These are phyloP conservation scores for Adansonia digitata DNA, from an alignment of 345 rosid species.

Conservation along the genomic window DNA sequence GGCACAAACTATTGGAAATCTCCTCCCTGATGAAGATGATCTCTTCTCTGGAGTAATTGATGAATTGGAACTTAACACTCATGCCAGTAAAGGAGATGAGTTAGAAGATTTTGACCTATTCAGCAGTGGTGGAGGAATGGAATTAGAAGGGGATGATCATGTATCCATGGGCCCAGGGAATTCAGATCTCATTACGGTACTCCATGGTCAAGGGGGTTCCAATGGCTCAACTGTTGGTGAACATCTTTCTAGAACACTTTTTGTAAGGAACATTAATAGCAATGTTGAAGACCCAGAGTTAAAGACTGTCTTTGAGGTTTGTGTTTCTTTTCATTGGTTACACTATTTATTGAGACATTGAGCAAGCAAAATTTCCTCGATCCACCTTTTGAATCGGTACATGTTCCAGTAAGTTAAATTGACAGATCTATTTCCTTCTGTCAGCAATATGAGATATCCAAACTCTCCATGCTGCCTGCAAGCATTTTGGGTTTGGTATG, in stretches of 20 bases:
- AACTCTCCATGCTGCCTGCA: slow-evolving; percentile 69
- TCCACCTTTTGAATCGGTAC: background rate
- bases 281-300: slow-evolving; percentile 77
- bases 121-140: slow-evolving; percentile 93
- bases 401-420: background rate
- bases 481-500: slow-evolving; percentile 76
- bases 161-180: slow-evolving; percentile 30
- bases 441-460: slow-evolving; percentile 84
- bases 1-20: slow-evolving; percentile 87
- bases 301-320: slow-evolving; percentile 80
- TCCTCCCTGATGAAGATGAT: slow-evolving; percentile 93
- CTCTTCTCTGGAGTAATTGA: slow-evolving; percentile 81
- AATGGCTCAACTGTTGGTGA: slow-evolving; percentile 49
- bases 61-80: slow-evolving; percentile 43
- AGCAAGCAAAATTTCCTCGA: background rate
- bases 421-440: slow-evolving; percentile 16
- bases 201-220: slow-evolving; percentile 37
- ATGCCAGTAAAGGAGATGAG: slow-evolving; percentile 52
- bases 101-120: slow-evolving; percentile 83
- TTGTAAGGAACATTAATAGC: slow-evolving; percentile 74
- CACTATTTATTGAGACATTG: slow-evolving; percentile 8
- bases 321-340: slow-evolving; percentile 10
- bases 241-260: slow-evolving; percentile 81
- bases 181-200: slow-evolving; percentile 29
- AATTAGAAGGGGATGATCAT: slow-evolving; percentile 70